Evolutionary conservation across 495 filamentous ascomycete genomes (phyloP), one percentile per base, ranked within the genome.

Genomic region (Xanthoparmelia taractica): DNA sequence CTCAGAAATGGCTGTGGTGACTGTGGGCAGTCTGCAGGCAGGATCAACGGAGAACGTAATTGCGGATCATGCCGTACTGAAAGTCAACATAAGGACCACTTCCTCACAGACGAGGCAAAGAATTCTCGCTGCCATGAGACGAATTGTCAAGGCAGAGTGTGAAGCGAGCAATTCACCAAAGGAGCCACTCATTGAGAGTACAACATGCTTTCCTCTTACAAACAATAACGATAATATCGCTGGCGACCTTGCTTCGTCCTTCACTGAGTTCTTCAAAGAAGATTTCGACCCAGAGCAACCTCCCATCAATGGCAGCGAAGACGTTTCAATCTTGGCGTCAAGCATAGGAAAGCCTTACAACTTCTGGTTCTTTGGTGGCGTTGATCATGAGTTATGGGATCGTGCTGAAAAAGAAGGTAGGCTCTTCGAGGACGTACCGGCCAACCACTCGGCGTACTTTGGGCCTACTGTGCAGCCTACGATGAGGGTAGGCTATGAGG

Each of bases 381-480:
- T 74, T 57, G 78, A 80, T 63, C 71, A 63, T 1, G 70, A 68
- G 11, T 57, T 74, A 13, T 82, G 79, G 78, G 80, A 81, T 71
- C 66, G 67, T 52, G 74, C 72, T 3, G 64, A 74, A 57, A 65
- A 60, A 43, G 60, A 67, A 17, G 69, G 64, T 11, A 64, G 58
- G 40, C 11, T 63, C 31, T 40, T 48, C 17, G 62, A 70, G 45
- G 61, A 67, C 41, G 64, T 70, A 17, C 78, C 81, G 1, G 76
- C 74, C 40, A 87, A 87, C 63, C 85, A 89, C 69, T 84, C 79
- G 58, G 74, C 78, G 3, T 79, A 77, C 63, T 88, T 87, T 74
- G 80, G 80, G 48, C 85, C 85, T 25, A 81, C 76, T 0, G 76
- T 89, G 23, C 72, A 84, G 67, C 82, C 84, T 12, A 87, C 84